Evolutionary conservation across 2,329 filamentous ascomycete species (phyloP), one percentile per base, ranked within the genome.

Genomic region (Lasiodiplodia hormozganensis): DNA sequence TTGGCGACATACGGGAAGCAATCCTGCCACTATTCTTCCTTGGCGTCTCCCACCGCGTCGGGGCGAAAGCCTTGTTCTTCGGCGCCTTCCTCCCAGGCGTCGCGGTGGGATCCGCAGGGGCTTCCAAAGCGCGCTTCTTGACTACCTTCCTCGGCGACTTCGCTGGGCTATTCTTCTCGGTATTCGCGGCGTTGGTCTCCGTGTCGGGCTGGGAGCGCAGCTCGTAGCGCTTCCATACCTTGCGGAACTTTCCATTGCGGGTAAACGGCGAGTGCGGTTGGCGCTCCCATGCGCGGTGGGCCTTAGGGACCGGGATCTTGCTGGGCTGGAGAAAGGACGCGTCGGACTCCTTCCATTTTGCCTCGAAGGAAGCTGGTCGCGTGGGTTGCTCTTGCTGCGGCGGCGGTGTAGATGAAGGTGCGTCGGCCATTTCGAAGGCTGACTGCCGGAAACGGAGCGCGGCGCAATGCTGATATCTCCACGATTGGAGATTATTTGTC

Each of bases 241-340:
- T 84, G 70, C 81, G 81, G 23, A 80, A 76, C 66, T 76, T 78
- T 12, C 76, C 77, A 36, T 77, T 74, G 18, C 74, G 71, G 23
- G 73, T 71, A 66, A 78, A 77, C 14, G 82, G 82, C 14, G 78
- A 79, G 69, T 82, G 75, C 7, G 82, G 80, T 67, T 78, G 80
- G 62, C 84, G 80, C 67, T 86, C 84, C 83, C 83, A 86, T 57
- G 77, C 84, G 57, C 83, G 82, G 21, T 80, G 81, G 4, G 81
- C 76, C 62, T 80, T 81, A 16, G 79, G 72, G 34, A 84, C 71
- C 18, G 81, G 77, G 4, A 85, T 74, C 38, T 80, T 75, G 51
- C 70, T 74, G 11, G 82, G 81, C 51, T 79, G 76, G 69, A 85
- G 77, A 69, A 77, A 76, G 34, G 80, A 74, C 28, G 79, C 73